Base-by-base conservation (phyloP, 352 stramenopile genomes). In the Phytophthora chlamydospora region DNA sequence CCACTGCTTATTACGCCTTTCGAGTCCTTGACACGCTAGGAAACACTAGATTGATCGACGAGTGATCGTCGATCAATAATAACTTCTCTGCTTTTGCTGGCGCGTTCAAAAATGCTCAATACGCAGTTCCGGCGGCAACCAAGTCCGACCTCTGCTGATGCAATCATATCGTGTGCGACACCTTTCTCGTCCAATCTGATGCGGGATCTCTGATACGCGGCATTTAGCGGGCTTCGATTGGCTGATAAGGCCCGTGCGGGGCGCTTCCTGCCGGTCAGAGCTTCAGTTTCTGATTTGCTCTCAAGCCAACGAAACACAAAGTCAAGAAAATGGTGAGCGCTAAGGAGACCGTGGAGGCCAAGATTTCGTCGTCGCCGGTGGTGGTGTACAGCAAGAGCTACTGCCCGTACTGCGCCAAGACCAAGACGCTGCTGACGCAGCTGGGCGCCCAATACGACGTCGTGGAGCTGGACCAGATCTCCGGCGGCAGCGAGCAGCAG, bases 321-420 rank as follows among this genome's bases (percentile, higher is more conserved):
- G 10, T 21, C 19, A 56, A 31, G 27, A 84, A 66, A 16, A 89
- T 89, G 82, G 49, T 72, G 34, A 89, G 67, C 65, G 71, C 66
- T 47, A 83, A 84, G 51, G 75, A 91, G 62, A 80, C 79, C 64
- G 75, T 95, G 29, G 71, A 91, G 73, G 60, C 71, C 27, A 78
- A 83, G 63, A 75, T 93, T 49, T 66, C 76, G n/a, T 41, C 61
- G 14, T 68, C 75, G 56, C 63, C 61, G 27, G 78, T 95, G 32
- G 72, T 88, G 32, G 75, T 95, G 49, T 99, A 98, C 76, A 97
- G 90, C 58, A 99, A 99, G 82, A 87, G 80, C 29, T 98, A 94
- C 78, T 99, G 96, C 68, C 91, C 92, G 31, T 98, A 97, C 80
- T 99, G 96, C 78, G 77, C 71, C 46, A 78, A 80, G 48, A 88